Conservation (phyloP, 306 rosid species). For the Lupinus albus region DNA sequence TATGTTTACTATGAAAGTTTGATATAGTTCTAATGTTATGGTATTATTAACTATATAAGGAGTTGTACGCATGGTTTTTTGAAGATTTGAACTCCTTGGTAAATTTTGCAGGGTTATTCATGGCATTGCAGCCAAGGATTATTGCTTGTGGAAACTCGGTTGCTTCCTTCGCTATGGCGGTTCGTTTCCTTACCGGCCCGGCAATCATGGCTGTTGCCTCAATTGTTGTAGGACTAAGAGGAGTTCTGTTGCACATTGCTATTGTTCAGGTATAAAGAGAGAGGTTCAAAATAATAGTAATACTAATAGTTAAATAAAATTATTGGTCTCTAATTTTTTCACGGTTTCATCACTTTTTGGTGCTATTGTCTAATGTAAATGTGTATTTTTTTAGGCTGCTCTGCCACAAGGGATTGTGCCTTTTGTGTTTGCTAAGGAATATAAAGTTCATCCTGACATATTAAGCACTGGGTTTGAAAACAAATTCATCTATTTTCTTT, state of each 20-base stretch:
- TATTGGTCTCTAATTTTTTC: background rate
- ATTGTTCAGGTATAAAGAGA: slow-evolving; percentile 66
- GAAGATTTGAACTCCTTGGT: background rate
- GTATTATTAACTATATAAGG: too few species aligned
- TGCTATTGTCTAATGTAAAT: background rate
- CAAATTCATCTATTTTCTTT: background rate
- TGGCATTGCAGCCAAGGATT: slow-evolving; percentile 82
- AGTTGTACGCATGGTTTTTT: background rate
- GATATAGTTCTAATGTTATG: background rate
- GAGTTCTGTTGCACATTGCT: slow-evolving; percentile 75
- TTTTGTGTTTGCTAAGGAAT: slow-evolving; percentile 87
- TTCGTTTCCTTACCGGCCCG: slow-evolving; percentile 75
- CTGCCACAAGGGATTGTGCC: slow-evolving; percentile 95
- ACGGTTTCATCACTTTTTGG: background rate
- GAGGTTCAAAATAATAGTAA: background rate
- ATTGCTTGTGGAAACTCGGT: slow-evolving; percentile 83
- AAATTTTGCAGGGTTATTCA: slow-evolving; percentile 69
- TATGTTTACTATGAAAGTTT: slow-evolving; percentile 12
- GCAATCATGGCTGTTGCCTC: slow-evolving; percentile 85
- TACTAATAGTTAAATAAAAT: too few species aligned
- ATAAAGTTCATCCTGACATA: slow-evolving; percentile 87
- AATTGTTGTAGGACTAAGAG: slow-evolving; percentile 66
- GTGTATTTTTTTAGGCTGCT: slow-evolving; percentile 60
- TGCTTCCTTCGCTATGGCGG: slow-evolving; percentile 79
- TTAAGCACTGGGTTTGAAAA: slow-evolving; percentile 78